Evolutionary conservation across 345 rosid genomes (phyloP), one percentile per base, ranked within the genome.

Genomic region (Brassica juncea): DNA sequence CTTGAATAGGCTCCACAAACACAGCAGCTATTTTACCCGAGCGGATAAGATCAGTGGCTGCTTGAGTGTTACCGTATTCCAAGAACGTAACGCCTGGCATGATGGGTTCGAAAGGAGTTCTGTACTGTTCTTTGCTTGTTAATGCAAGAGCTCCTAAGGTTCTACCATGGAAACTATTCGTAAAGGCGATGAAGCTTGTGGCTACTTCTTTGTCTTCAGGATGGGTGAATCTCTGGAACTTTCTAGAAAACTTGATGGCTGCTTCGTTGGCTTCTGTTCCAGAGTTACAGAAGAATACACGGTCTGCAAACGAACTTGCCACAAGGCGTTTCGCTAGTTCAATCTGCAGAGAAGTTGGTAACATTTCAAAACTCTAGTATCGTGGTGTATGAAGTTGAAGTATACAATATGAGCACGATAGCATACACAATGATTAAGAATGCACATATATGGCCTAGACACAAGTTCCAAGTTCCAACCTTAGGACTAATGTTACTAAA

Each of bases 261-360:
- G 98, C 98, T 84, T 95, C 97, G 78, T 95, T 95, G 66, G 99
- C 96, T 85, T 95, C 99, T 0, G 98, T 86, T 68, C 99, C 99
- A 60, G 98, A 89, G 81, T 93, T 95, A 10, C 92, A 60, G 79
- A 93, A 95, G 80, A 93, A 95, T 19, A 91, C 93, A 11, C 93
- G 86, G 79, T 91, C 95, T 3, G 99, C 98, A 19, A 93, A 95
- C 9, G 96, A 93, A 49, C 58, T 75, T 6, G 82, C 89, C 80
- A 95, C 98, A 1, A 93, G 85, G 35, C 87, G 86, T 76, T 87
- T 88, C 0, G 98, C 99, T 9, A 93, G 98, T 72, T 93, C 97
- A 64, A 89, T 84, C 98, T 93, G 74, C 81, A 82, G 23, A 60
- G 70, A 77, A 62, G 21, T 19, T 19, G 21, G 21, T 19, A 19